These are phyloP conservation scores for Eimeria sp. DNA, from an alignment of 169 alveolate genomes.

Conservation along the genomic window DNA sequence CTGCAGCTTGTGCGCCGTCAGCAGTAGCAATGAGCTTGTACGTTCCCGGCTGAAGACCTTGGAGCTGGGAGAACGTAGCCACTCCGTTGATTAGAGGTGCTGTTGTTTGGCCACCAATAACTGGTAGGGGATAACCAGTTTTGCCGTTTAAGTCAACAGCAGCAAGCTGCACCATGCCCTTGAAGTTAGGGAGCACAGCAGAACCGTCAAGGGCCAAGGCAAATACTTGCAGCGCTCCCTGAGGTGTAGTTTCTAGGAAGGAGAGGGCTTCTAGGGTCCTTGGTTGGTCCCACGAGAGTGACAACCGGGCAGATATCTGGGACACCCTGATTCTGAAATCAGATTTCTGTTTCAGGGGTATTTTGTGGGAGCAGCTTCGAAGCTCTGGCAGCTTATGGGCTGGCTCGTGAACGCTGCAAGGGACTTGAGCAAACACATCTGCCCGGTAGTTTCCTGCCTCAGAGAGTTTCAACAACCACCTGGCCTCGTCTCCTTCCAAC, in stretches of 20 bases:
- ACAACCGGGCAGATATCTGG: constrained; percentile 20
- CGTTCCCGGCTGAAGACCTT: constrained; percentile 26
- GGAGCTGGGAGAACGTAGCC: constrained; percentile 30
- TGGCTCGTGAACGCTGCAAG: neutral
- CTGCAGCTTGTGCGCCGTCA: constrained; percentile 74
- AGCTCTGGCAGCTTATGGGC: neutral
- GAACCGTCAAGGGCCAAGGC: constrained; percentile 58
- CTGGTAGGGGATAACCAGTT: neutral
- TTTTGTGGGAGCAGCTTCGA: neutral
- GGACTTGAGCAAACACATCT: neutral
- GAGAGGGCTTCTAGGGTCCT: constrained; percentile 12
- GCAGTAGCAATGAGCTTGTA: constrained; percentile 50
- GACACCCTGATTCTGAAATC: constrained; percentile 30
- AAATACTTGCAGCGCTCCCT: constrained; percentile 29
- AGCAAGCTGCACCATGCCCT: constrained; percentile 45
- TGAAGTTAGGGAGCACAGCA: neutral
- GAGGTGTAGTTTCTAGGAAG: neutral
- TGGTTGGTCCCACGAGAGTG: constrained; percentile 29
- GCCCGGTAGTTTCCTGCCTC: constrained; percentile 31
- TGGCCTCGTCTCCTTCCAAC: neutral
- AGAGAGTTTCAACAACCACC: neutral
- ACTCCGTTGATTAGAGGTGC: constrained; percentile 17
- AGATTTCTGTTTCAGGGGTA: neutral
- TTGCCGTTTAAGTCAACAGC: constrained; percentile 6
- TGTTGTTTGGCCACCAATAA: constrained; percentile 29